Percentiles rank a stretch among this genome's conserved stretches.
Evolutionary conservation across 257 asterid genomes (phyloP).

Genomic region (Solanum bukasovii): DNA sequence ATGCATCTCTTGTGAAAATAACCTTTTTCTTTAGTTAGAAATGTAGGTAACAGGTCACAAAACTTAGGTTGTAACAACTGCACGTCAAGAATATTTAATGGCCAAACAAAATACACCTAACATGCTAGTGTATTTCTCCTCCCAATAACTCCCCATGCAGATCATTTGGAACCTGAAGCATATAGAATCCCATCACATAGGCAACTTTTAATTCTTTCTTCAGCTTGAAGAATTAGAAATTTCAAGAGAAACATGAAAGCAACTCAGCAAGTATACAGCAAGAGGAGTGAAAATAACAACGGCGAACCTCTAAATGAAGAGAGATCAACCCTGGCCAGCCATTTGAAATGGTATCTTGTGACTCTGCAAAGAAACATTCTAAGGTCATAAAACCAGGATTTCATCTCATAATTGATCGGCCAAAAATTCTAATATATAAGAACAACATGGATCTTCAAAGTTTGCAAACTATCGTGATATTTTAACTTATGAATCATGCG

Average conservation of each 20-base stretch:
- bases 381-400: neutral
- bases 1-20: neutral
- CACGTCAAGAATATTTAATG: neutral
- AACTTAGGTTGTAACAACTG: neutral
- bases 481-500: neutral
- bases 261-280: neutral
- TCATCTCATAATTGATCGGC: neutral
- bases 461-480: neutral
- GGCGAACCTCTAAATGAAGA: conserved; percentile 74
- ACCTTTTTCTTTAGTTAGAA: neutral
- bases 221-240: neutral
- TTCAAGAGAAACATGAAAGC: neutral
- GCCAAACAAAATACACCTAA: neutral
- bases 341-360: conserved; percentile 63
- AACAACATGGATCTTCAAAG: neutral
- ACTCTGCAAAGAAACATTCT: conserved; percentile 26
- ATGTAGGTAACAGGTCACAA: neutral
- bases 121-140: neutral
- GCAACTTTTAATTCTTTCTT: neutral
- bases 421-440: neutral
- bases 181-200: neutral
- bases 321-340: conserved; percentile 85
- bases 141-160: neutral
- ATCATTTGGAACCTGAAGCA: neutral
- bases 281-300: neutral